These are phyloP conservation scores for Xerocomellus chrysenteron DNA, from an alignment of 768 basidiomycete species.

Conservation along the genomic window DNA sequence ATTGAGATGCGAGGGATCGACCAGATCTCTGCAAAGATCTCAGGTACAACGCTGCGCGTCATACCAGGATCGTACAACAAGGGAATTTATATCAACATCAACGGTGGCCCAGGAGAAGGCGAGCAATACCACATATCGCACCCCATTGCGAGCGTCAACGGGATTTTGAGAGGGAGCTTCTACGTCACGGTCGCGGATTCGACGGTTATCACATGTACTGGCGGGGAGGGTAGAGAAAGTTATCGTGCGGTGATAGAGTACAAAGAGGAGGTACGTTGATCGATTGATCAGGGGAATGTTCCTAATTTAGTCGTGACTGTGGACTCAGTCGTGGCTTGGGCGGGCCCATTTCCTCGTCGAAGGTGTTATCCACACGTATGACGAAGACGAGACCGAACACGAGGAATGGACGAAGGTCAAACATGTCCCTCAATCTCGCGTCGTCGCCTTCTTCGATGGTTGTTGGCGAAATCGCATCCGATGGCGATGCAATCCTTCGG, in stretches of 20 bases:
- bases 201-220: slow-evolving; percentile 77
- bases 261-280: slow-evolving; percentile 82
- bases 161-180: slow-evolving; percentile 86
- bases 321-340: slow-evolving; percentile 79
- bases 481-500: slow-evolving; percentile 63
- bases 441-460: slow-evolving; percentile 85
- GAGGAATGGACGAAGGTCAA: slow-evolving; percentile 83
- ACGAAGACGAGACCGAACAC: slow-evolving; percentile 59
- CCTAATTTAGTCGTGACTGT: not conserved
- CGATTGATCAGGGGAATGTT: not conserved
- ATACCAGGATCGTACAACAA: slow-evolving; percentile 81
- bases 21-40: slow-evolving; percentile 91
- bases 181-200: slow-evolving; percentile 86
- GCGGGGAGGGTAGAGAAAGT: slow-evolving; percentile 57
- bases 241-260: slow-evolving; percentile 88
- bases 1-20: slow-evolving; percentile 80
- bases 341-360: slow-evolving; percentile 81
- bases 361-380: slow-evolving; percentile 85
- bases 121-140: slow-evolving; percentile 89
- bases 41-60: slow-evolving; percentile 83
- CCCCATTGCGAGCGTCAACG: slow-evolving; percentile 87
- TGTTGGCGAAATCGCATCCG: slow-evolving; percentile 82
- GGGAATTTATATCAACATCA: slow-evolving; percentile 82
- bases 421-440: slow-evolving; percentile 77
- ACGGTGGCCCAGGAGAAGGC: slow-evolving; percentile 69